These are phyloP conservation scores for Postia placenta DNA, from an alignment of 768 basidiomycete genomes.

Conservation along the genomic window DNA sequence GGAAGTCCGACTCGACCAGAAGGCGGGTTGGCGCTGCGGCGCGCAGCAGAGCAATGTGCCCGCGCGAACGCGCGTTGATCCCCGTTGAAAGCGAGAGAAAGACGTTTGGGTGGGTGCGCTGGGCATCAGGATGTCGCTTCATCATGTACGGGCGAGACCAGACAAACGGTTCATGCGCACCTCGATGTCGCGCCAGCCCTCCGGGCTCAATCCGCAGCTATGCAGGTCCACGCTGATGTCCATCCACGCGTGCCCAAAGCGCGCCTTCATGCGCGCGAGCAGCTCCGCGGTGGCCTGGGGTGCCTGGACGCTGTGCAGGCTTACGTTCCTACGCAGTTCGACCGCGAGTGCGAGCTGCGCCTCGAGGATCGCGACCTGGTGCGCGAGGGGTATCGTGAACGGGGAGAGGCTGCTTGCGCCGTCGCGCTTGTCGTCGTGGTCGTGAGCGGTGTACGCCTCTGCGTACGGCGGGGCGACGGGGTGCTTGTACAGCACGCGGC, in stretches of 20 bases:
- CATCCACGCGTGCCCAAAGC: conserved; percentile 52
- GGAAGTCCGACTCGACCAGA: conserved; percentile 82
- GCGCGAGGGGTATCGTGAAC: conserved; percentile 72
- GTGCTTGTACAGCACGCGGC: conserved; percentile 63
- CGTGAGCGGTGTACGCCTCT: conserved; percentile 1
- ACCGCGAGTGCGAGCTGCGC: conserved; percentile 84
- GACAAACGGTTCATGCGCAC: too few species aligned
- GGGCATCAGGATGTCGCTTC: conserved; percentile 4
- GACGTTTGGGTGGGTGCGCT: conserved; percentile 70
- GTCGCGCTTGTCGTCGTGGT: conserved; percentile 1
- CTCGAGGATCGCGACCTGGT: conserved; percentile 78
- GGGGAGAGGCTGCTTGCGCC: conserved; percentile 57
- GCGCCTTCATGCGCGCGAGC: conserved; percentile 50
- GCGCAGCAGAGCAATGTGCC: conserved; percentile 58
- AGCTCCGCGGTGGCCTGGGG: conserved; percentile 64
- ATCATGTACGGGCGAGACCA: not conserved
- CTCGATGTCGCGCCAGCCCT: conserved; percentile 72
- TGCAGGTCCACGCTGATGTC: conserved; percentile 83
- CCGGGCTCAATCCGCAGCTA: conserved; percentile 77
- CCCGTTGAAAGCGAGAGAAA: conserved; percentile 86
- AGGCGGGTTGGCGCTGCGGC: conserved; percentile 60
- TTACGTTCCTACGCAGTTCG: conserved; percentile 70
- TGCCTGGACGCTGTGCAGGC: conserved; percentile 82
- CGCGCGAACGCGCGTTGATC: conserved; percentile 70
- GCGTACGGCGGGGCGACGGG: conserved; percentile 25